Evolutionary conservation across 2,329 filamentous ascomycete species (phyloP), one percentile per base, ranked within the genome.

Genomic region (Westerdykella sp.): DNA sequence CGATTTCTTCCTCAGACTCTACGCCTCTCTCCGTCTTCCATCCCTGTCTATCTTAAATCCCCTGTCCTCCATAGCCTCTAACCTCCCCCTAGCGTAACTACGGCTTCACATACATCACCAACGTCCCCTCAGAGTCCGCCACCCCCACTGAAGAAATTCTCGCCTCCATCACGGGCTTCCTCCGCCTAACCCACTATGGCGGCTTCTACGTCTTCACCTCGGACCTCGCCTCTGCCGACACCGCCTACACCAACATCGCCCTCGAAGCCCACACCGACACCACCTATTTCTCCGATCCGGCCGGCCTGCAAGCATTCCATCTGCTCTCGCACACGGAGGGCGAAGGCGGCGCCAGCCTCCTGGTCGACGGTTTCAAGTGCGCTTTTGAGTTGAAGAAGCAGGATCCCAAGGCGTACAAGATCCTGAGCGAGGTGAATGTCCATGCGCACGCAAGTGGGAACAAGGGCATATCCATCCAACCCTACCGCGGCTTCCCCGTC

Each of bases 261-360:
- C 78, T 98, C 2, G 80, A 81, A 15, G 84, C 86, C 1, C 93
- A 98, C 67, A 97, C 91, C 1, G 93, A 98, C 69, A 97, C 81
- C 6, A 95, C 91, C 1, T 97, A 98, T 68, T 97, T 97, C 69
- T 89, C 81, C 16, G 91, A 97, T 50, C 91, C 93, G 0, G 83
- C 87, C 2, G 88, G 91, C 9, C 76, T 98, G 28, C 93, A 98
- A 65, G 82, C 93, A 21, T 94, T 98, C 67, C 93, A 98, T 62
- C 74, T 96, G 37, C 77, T 97, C 22, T 93, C 87, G 0, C 87
- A 94, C 64, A 84, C 81, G 6, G 69, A 75, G 2, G 77, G 80
- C 16, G 64, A 66, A 3, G 93, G 91, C 9, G 93, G 93, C 5
- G 74, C 81, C 41, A 90, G 84, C 0, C 73, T 94, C 0, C 80